Conservation (phyloP, 2,329 filamentous ascomycete species). For the Balansia obtecta region DNA sequence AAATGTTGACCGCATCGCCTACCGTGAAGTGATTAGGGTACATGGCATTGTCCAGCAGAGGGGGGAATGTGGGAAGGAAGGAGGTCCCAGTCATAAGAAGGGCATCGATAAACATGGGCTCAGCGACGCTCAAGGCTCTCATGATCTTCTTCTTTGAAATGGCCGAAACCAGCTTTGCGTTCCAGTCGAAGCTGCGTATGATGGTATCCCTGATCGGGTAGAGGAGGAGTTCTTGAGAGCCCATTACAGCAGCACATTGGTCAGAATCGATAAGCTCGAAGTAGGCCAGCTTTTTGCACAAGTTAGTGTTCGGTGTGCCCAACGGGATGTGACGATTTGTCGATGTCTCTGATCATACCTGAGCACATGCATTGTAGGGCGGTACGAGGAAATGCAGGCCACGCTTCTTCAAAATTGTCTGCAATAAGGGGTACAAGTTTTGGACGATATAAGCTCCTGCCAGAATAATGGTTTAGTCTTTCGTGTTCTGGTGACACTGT, state of each 20-base stretch:
- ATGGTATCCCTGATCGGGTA: constrained; percentile 74
- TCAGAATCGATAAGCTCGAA: constrained; percentile 56
- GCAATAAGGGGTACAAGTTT: constrained; percentile 64
- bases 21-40: constrained; percentile 50
- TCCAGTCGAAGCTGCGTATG: constrained; percentile 55
- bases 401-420: constrained; percentile 57
- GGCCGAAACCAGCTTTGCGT: constrained; percentile 48
- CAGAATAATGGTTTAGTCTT: neutral
- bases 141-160: constrained; percentile 59
- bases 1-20: constrained; percentile 64
- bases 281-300: constrained; percentile 49
- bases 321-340: neutral
- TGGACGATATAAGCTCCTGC: constrained; percentile 59
- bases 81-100: constrained; percentile 72
- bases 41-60: constrained; percentile 48
- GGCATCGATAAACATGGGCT: constrained; percentile 71
- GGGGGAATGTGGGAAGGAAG: constrained; percentile 69
- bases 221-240: constrained; percentile 71
- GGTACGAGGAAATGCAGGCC: constrained; percentile 68
- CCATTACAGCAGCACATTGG: constrained; percentile 67
- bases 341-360: constrained; percentile 39
- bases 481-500: neutral
- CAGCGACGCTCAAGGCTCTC: constrained; percentile 50
- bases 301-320: neutral
- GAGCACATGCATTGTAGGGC: constrained; percentile 77